These are phyloP conservation scores for Monoraphidium neglectum DNA, from an alignment of 139 green algal genomes.

Conservation along the genomic window DNA sequence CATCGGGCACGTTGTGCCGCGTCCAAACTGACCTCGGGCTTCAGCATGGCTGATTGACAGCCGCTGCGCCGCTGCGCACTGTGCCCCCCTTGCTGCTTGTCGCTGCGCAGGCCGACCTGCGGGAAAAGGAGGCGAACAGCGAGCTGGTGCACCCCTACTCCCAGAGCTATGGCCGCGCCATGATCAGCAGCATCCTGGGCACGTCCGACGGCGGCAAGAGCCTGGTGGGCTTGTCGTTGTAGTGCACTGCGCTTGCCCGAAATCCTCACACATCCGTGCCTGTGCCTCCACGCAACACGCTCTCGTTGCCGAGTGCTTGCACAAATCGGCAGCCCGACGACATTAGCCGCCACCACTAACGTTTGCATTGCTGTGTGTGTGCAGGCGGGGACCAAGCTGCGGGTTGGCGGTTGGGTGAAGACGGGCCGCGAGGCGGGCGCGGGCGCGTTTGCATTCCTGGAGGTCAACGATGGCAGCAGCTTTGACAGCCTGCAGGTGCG, in stretches of 20 bases:
- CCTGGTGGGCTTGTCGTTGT: slow-evolving; percentile 46
- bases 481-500: slow-evolving; percentile 90
- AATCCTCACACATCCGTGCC: not conserved
- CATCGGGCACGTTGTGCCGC: no score
- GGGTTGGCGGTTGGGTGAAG: slow-evolving; percentile 98
- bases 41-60: no score
- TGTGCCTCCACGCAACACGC: not conserved
- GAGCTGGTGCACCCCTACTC: slow-evolving; percentile 57
- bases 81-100: no score
- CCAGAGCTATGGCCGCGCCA: slow-evolving; percentile 51
- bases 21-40: no score
- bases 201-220: slow-evolving; percentile 61
- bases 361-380: no score
- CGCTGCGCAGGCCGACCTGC: slow-evolving; percentile 38
- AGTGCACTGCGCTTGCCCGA: not conserved
- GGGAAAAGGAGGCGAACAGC: slow-evolving; percentile 43
- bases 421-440: slow-evolving; percentile 92
- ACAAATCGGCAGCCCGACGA: no score
- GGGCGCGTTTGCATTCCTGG: slow-evolving; percentile 95
- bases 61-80: no score
- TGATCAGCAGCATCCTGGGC: slow-evolving; percentile 66
- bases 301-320: no score
- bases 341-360: no score
- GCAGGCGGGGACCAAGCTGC: slow-evolving; percentile 75
- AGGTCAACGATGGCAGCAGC: slow-evolving; percentile 95